A percentile compares a stretch with the other conserved stretches of the same genome.
These are phyloP conservation scores for Otatea glauca DNA, from an alignment of 176 grass and related monocot species.

Conservation along the genomic window DNA sequence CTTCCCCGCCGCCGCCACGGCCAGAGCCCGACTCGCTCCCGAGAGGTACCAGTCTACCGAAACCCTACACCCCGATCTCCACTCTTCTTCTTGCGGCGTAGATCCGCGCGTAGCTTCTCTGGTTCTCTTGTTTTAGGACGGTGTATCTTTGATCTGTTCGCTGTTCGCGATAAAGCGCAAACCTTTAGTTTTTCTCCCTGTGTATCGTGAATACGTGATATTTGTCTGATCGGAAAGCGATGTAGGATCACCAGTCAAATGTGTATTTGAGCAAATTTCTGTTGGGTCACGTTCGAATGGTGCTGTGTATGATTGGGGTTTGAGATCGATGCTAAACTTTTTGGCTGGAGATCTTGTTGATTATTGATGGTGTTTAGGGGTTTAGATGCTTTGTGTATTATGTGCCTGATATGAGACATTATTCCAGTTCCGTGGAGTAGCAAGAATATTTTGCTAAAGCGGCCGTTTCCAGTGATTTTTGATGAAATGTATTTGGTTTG, in stretches of 20 bases:
- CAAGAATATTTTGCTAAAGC: not conserved
- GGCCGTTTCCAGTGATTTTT: not conserved
- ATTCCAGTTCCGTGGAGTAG: not conserved
- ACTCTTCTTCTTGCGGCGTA: no score
- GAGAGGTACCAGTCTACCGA: slow-evolving; percentile 6
- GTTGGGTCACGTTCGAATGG: not conserved
- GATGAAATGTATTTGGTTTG: not conserved
- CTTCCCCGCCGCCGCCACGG: not conserved
- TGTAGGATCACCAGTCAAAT: not conserved
- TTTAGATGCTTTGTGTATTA: not conserved
- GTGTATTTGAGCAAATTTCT: not conserved
- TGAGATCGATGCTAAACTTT: not conserved
- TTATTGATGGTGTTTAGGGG: not conserved
- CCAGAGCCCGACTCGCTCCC: slow-evolving; percentile 21
- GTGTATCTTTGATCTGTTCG: not conserved
- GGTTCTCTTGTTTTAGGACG: not conserved
- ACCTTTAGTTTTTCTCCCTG: not conserved
- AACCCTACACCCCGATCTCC: not conserved
- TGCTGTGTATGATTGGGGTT: not conserved
- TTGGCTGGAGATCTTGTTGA: not conserved
- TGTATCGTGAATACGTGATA: no score
- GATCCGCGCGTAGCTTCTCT: not conserved
- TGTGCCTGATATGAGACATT: not conserved
- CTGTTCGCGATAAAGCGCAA: not conserved
- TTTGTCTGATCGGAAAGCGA: not conserved